phyloP scores from a whole-genome alignment of 1,139 yeast species.

The Kodamaea arcana region DNA sequence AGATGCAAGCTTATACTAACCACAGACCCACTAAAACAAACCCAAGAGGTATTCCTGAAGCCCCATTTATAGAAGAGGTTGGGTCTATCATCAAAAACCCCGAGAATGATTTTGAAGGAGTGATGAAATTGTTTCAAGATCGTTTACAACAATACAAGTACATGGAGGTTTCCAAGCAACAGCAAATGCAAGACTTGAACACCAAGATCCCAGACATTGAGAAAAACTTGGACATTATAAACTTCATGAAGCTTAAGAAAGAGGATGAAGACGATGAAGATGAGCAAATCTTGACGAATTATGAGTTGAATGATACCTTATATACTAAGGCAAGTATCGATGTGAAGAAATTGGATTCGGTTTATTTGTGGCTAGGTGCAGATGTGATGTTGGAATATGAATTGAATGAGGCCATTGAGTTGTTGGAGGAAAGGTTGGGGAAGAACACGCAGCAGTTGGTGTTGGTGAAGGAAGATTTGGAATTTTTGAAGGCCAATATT shows the following conservation, averaged over 20 bases:
- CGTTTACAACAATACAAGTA: slow-evolving; percentile 77
- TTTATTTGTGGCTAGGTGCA: slow-evolving; percentile 93
- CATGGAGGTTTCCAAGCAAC: slow-evolving; percentile 79
- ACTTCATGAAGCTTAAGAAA: slow-evolving; percentile 50
- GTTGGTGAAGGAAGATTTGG: slow-evolving; percentile 77
- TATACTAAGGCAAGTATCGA: slow-evolving; percentile 79
- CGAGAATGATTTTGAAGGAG: slow-evolving; percentile 63
- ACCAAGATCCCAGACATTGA: slow-evolving; percentile 85
- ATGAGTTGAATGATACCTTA: slow-evolving; percentile 88
- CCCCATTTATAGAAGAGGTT: slow-evolving; percentile 87
- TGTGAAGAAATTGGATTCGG: slow-evolving; percentile 43
- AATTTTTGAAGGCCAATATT: slow-evolving; percentile 83
- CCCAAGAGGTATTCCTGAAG: slow-evolving; percentile 95
- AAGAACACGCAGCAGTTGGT: slow-evolving; percentile 59
- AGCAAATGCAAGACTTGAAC: slow-evolving; percentile 62
- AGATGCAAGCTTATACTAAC: too few relatives aligned
- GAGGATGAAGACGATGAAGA: slow-evolving; percentile 28
- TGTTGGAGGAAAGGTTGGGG: slow-evolving; percentile 59
- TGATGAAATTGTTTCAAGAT: slow-evolving; percentile 72
- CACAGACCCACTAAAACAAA: slow-evolving; percentile 54
- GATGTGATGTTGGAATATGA: slow-evolving; percentile 97
- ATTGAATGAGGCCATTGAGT: slow-evolving; percentile 74
- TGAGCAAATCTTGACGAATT: slow-evolving; percentile 58
- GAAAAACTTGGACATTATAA: slow-evolving; percentile 73
- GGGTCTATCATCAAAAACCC: slow-evolving; percentile 65